These are phyloP conservation scores for Chytriomyces sp. DNA, from an alignment of 192 early-diverging fungal genomes.

Conservation along the genomic window DNA sequence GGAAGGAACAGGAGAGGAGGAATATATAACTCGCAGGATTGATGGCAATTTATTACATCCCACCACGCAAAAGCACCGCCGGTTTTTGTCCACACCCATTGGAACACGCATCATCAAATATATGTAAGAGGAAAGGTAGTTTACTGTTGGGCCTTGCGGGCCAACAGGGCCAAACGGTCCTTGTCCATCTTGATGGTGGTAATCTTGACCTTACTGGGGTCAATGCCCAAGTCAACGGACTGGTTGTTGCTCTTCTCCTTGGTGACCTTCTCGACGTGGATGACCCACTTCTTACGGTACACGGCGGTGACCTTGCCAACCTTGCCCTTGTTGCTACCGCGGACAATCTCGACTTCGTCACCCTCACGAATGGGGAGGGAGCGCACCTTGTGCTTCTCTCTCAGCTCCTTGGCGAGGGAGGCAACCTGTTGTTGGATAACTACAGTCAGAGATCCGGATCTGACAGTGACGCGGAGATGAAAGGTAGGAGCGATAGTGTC, in stretches of 20 bases:
- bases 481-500: no score
- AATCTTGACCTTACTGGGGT: slow-evolving; percentile 99
- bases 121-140: no score
- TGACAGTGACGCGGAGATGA: no score
- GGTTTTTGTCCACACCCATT: no score
- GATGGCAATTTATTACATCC: no score
- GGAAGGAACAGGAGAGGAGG: no score
- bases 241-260: slow-evolving; percentile 98
- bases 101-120: no score
- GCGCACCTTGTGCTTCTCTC: slow-evolving; percentile 93
- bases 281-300: slow-evolving; percentile 99
- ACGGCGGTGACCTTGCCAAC: slow-evolving; percentile 95
- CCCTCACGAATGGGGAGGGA: slow-evolving; percentile 96
- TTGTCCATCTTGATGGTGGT: slow-evolving; percentile 95
- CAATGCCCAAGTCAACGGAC: slow-evolving; percentile 87
- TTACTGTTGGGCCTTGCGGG: slow-evolving; percentile 71
- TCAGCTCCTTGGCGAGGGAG: slow-evolving; percentile 96
- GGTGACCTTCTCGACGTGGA: slow-evolving; percentile 96
- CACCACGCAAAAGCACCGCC: no score
- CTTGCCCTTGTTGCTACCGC: slow-evolving; percentile 95
- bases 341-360: slow-evolving; percentile 95
- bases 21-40: no score
- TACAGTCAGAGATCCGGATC: no score
- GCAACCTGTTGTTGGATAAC: slow-evolving; percentile 43
- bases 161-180: slow-evolving; percentile 89